Evolutionary conservation across 768 basidiomycete genomes (phyloP), one percentile per base, ranked within the genome.

Genomic region (Leccinum truebloodii): DNA sequence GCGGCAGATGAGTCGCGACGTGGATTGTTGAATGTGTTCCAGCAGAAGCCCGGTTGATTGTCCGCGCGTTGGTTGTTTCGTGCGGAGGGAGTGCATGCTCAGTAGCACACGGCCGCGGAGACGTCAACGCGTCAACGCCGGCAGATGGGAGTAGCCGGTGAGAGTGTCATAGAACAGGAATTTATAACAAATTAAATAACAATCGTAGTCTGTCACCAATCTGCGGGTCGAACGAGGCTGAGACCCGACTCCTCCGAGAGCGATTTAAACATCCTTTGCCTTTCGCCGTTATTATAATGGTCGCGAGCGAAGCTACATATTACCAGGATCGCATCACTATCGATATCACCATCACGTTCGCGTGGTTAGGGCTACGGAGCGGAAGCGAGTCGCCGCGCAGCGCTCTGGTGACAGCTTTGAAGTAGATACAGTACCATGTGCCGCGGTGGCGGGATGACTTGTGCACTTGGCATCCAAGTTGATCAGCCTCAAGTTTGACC

Each of bases 1-100:
- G 39, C 4, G 56, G 39, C 32, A 28, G 24, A 41, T 14, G 22
- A 22, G 30, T 26, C 32, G 48, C 10, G 44, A 50, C 5, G 51
- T 60, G 63, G 58, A 65, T 64, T 52, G 22, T 18, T 34, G 26
- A 18, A 24, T 13, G 37, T 18, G 39, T 37, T 49, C 20, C 34
- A 41, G 28, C 28, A 50, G 59, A 22, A 26, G 26, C 60, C 37
- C 14, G 22, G 20, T 48, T 9, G 30, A 30, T 32, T n/a, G 51
- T 52, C 10, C 30, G 30, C n/a, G 18, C 30, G 30, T 28, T 32
- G n/a, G 18, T 13, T 16, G 28, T 44, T 44, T 44, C 41, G 41
- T 41, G 41, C 9, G 41, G 41, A 41, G 41, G n/a, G n/a, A 46
- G n/a, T 46, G 44, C 20, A 46, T 20, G n/a, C 20, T n/a, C 12